These are phyloP conservation scores for Naematelia aurantialba DNA, from an alignment of 768 basidiomycete species.

Conservation along the genomic window DNA sequence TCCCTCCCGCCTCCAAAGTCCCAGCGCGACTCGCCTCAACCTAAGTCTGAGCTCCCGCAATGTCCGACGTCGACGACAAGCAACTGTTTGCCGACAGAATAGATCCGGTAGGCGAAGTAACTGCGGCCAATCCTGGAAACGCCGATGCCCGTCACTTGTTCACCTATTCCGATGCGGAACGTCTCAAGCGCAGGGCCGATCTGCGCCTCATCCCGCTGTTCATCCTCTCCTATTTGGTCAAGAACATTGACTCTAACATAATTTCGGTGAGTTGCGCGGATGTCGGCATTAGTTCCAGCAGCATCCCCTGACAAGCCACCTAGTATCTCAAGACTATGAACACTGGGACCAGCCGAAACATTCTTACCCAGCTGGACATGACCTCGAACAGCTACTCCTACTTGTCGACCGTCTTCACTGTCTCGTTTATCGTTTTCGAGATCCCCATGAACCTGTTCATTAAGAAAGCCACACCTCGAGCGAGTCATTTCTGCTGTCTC, in stretches of 20 bases:
- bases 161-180: constrained; percentile 9
- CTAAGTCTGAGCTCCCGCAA: too few relatives aligned
- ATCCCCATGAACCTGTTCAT: constrained; percentile 33
- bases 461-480: constrained; percentile 32
- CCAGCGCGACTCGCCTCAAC: too few relatives aligned
- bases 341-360: constrained; percentile 20
- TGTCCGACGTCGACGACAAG: too few relatives aligned
- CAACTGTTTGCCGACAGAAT: too few relatives aligned
- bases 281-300: too few relatives aligned
- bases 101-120: too few relatives aligned
- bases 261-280: neutral
- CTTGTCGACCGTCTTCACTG: constrained; percentile 24
- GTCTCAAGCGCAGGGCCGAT: constrained; percentile 16
- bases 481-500: neutral
- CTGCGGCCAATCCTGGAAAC: too few relatives aligned
- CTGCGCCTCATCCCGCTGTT: constrained; percentile 20
- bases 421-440: constrained; percentile 31
- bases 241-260: constrained; percentile 29
- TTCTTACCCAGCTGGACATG: constrained; percentile 32
- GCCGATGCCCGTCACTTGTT: too few relatives aligned
- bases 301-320: too few relatives aligned
- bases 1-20: too few relatives aligned
- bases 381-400: constrained; percentile 29
- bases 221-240: constrained; percentile 19
- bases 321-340: constrained; percentile 31